Evolutionary conservation across 169 alveolate genomes (phyloP).

Genomic region (Ichthyophthirius multifiliis): DNA sequence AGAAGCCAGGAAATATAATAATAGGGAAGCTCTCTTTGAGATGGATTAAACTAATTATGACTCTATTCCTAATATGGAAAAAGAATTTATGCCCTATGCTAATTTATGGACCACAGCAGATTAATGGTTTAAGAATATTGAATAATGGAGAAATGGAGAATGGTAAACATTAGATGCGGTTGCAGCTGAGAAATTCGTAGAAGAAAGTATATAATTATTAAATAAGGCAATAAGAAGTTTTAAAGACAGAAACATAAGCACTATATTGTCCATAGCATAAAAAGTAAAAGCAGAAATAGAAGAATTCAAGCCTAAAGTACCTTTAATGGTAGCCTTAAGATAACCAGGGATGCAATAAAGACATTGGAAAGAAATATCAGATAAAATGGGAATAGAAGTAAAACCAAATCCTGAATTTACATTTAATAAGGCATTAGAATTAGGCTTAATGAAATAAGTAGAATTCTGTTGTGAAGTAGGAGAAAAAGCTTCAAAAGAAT

Average conservation of each 20-base stretch:
- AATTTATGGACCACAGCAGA: constrained; percentile 87
- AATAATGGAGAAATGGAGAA: constrained; percentile 82
- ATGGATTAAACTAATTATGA: constrained; percentile 74
- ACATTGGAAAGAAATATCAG: constrained; percentile 87
- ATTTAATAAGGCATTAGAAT: constrained; percentile 71
- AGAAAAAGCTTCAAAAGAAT: constrained; percentile 87
- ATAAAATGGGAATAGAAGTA: constrained; percentile 73
- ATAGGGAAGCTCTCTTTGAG: constrained; percentile 77
- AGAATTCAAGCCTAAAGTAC: constrained; percentile 87
- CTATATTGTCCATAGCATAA: constrained; percentile 59
- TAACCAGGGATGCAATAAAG: constrained; percentile 92
- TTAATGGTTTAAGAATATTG: constrained; percentile 84
- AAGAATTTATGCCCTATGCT: constrained; percentile 90
- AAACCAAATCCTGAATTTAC: constrained; percentile 84
- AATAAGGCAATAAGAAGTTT: background rate
- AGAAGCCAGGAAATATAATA: constrained; percentile 69
- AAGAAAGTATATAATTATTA: constrained; percentile 36
- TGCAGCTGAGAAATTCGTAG: constrained; percentile 82
- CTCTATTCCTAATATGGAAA: constrained; percentile 62
- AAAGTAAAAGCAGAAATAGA: constrained; percentile 78
- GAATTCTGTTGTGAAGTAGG: constrained; percentile 86
- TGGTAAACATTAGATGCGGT: constrained; percentile 88
- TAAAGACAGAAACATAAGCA: constrained; percentile 36
- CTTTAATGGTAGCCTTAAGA: constrained; percentile 87
- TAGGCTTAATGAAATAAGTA: constrained; percentile 67